Percentiles rank a stretch among this genome's conserved stretches.
phyloP scores from a whole-genome alignment of 371 early-diverging fungal genomes.

The Rhizomucor pusillus region DNA sequence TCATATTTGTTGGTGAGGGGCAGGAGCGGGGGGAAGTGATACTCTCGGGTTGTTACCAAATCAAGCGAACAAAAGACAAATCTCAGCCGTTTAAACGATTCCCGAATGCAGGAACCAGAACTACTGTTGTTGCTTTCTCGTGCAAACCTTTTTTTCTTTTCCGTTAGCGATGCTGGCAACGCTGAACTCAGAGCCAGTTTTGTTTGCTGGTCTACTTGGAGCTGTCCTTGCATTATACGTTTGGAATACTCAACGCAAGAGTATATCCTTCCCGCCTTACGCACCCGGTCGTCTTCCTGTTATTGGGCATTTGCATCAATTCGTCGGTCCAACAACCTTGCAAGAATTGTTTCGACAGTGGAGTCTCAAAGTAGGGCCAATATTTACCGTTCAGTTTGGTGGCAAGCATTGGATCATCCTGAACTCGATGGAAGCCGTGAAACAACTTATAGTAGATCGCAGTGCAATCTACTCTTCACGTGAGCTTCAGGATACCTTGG shows the following conservation, averaged over 20 bases:
- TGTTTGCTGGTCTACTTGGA: no score
- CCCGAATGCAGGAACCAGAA: conserved; percentile 3
- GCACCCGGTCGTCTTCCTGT: conserved; percentile 40
- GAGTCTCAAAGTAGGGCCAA: conserved; percentile 32
- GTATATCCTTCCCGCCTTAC: conserved; percentile 22
- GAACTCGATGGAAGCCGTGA: conserved; percentile 30
- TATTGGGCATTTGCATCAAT: conserved; percentile 33
- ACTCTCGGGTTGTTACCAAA: no score
- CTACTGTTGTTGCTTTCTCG: background rate
- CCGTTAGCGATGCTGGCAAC: no score
- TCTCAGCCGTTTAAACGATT: background rate
- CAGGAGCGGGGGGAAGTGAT: no score
- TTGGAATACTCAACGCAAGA: no score
- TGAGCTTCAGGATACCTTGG: conserved; percentile 31
- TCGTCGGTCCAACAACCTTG: conserved; percentile 21
- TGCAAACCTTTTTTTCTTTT: no score
- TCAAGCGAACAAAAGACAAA: background rate
- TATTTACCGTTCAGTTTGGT: conserved; percentile 43
- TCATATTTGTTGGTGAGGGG: no score
- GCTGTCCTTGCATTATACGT: no score
- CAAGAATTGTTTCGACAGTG: conserved; percentile 38
- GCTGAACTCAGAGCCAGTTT: no score
- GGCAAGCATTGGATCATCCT: conserved; percentile 40
- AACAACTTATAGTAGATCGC: conserved; percentile 37
- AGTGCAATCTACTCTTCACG: conserved; percentile 45